Base-by-base conservation (phyloP, 805 yeast genomes). In the Teunomyces aglyptinius region DNA sequence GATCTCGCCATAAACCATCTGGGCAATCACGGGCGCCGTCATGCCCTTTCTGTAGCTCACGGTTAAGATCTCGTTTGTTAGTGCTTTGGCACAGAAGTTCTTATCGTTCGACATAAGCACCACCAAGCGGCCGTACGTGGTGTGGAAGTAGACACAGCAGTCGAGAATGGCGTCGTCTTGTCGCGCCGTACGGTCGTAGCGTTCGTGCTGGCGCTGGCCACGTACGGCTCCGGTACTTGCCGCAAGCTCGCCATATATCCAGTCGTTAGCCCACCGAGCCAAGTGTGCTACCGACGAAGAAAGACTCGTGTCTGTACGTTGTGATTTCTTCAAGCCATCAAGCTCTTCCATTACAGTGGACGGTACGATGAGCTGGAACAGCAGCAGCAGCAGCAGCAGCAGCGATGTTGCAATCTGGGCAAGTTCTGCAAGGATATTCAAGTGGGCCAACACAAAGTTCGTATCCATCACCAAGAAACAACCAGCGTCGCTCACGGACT, bases 101-200 rank as follows among this genome's bases (percentile, higher is more conserved):
- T 82, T 85, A 61, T 91, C 97, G 60, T 91, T 87, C 0, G 96
- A 85, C 49, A 90, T 57, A 20, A 88, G 61, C 2, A 90, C 75
- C 6, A 85, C 85, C 18, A 72, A 54, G 8, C 63, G 55, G 4
- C 63, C 54, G 2, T 61, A 52, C 11, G 65, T 63, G 10, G 68
- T 63, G 49, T 77, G 73, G 47, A 84, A 82, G 58, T 77, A 89
- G 20, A 85, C 57, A 55, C 95, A 86, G 60, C 96, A 89, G 61
- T 91, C 97, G 35, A 90, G 65, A 50, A 91, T 90, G 0, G 96
- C 77, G 57, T 90, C 96, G 63, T 91, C 97, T 48, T 86, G 83
- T 0, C 44, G 44, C 1, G 81, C 61, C 2, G 56, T 44, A 6
- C 60, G 58, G 47, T 83, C 81, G 1, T 84, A 39, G 20, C 69